Conservation (phyloP, 75 land plant genomes). For the Pinus tabuliformis region DNA sequence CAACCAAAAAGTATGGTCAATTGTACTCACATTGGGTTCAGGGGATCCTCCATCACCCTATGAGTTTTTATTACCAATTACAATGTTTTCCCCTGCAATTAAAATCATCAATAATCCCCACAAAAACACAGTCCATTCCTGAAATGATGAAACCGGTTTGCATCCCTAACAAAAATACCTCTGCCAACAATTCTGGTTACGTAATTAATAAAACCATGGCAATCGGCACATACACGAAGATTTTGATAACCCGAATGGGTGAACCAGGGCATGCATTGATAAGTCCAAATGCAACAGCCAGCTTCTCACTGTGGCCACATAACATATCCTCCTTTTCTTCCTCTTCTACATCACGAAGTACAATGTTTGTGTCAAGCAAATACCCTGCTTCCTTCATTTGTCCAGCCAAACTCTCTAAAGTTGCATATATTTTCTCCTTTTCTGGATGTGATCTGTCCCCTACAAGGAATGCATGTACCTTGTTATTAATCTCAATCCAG, state of each 20-base stretch:
- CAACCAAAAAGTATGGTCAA: too few species aligned
- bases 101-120: conserved; percentile 9
- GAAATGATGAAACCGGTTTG: conserved; percentile 5
- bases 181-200: neutral
- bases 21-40: too few species aligned
- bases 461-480: neutral
- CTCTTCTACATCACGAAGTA: neutral
- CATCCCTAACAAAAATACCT: conserved; percentile 7
- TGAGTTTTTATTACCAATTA: too few species aligned
- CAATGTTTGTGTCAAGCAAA: conserved; percentile 1
- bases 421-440: neutral
- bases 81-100: neutral
- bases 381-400: conserved; percentile 1
- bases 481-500: neutral
- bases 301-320: conserved; percentile 10
- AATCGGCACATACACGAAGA: conserved; percentile 6
- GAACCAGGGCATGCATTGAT: neutral
- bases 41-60: too few species aligned
- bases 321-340: neutral
- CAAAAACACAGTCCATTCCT: conserved; percentile 7
- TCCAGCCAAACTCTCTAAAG: neutral
- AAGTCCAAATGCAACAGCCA: conserved; percentile 9
- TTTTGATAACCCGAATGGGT: neutral
- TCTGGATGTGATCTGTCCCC: conserved; percentile 7
- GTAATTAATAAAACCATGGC: conserved; percentile 6